phyloP scores from a whole-genome alignment of 73 alveolate genomes.

The Paramecium caudatum region DNA sequence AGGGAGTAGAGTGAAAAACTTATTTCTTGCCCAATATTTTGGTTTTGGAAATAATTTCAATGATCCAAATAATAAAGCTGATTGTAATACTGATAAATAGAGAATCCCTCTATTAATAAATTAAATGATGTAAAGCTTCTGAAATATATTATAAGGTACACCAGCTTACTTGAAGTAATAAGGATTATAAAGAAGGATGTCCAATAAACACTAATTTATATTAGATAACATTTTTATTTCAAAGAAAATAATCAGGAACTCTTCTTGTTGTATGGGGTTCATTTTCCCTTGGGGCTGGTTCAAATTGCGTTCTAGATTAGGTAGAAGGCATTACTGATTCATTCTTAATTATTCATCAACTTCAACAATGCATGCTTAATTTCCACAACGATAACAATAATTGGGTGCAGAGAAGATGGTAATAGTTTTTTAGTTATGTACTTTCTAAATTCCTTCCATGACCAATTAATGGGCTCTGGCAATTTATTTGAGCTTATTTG shows the following conservation, averaged over 20 bases:
- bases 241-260: conserved; percentile 80
- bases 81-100: background rate
- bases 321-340: conserved; percentile 35
- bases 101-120: background rate
- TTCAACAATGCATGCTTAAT: conserved; percentile 87
- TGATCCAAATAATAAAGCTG: background rate
- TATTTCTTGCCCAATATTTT: conserved; percentile 56
- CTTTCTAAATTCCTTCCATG: conserved; percentile 82
- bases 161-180: background rate
- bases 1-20: background rate
- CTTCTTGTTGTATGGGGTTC: conserved; percentile 78
- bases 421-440: conserved; percentile 87
- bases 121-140: conserved; percentile 6
- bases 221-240: conserved; percentile 59
- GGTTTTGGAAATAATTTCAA: conserved; percentile 37
- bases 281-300: conserved; percentile 77
- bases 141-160: background rate
- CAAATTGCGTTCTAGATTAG: conserved; percentile 65
- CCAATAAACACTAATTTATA: background rate
- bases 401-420: conserved; percentile 96
- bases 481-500: conserved; percentile 71
- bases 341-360: conserved; percentile 74
- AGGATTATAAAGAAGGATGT: background rate
- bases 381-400: conserved; percentile 97
- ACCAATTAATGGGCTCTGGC: conserved; percentile 86